Evolutionary conservation across 106 monocot genomes (phyloP), one percentile per base, ranked within the genome.

Genomic region (Vanilla planifolia): DNA sequence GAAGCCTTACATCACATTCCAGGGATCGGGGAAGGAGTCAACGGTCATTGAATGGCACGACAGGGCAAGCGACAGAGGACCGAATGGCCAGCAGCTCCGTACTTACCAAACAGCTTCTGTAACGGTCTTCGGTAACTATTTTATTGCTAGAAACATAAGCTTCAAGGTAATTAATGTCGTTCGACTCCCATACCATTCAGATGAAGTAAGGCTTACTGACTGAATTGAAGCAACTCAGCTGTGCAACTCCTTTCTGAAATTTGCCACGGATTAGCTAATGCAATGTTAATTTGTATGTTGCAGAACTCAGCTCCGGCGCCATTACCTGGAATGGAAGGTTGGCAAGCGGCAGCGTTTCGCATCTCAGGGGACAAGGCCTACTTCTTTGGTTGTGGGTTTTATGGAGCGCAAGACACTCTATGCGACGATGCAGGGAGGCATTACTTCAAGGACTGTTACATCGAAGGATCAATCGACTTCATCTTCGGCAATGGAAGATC

Each of bases 121-220:
- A 73, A 85, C 89, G 65, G 83, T 94, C 66, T 74, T 86, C 70
- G 71, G 85, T 85, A 85, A 77, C 53, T 69, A 86, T 83, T 94
- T 89, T 77, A 80, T 30, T 75, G 93, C 93, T 83, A 94, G 71
- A 48, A 94, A 94, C 53, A 94, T 94, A 48, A 89, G 85, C 77
- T 94, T 94, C 78, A 94, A 89, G 89, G 94, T 94, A 67, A 88
- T 72, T 65, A n/a, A n/a, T n/a, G n/a, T n/a, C n/a, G n/a, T n/a
- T n/a, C n/a, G n/a, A n/a, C 5, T 10, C 37, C 19, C 16, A 29
- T 21, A 21, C 5, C 37, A 6, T 37, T 10, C 37, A 37, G 32
- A 33, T 33, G n/a, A 17, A 0, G 0, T 17, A 5, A 10, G 10
- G 37, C 45, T 45, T 17, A 0, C 45, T 16, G 17, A 45, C n/a